Evolutionary conservation across 345 rosid species (phyloP).

Genomic region (Isatis tinctoria): DNA sequence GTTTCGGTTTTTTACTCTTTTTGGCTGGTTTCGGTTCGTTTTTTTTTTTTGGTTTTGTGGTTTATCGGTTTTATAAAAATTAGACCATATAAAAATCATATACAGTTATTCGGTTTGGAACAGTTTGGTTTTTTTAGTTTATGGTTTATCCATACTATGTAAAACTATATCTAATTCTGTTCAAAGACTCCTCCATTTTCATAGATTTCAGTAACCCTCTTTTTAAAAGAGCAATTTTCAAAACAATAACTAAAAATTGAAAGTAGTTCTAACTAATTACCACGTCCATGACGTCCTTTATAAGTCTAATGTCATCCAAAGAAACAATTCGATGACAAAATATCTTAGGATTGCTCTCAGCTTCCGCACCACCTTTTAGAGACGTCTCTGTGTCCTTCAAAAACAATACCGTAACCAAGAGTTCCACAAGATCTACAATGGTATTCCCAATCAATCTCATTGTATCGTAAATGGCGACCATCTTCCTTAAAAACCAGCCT

Average conservation of each 20-base stretch:
- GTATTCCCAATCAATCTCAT: constrained; percentile 44
- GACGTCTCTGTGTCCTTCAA: constrained; percentile 45
- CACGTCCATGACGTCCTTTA: neutral
- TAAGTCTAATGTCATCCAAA: constrained; percentile 43
- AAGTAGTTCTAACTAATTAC: neutral
- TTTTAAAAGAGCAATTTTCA: constrained; percentile 23
- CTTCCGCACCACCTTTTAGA: constrained; percentile 23
- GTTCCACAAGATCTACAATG: constrained; percentile 36
- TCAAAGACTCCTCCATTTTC: too few species aligned
- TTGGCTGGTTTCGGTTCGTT: too few species aligned
- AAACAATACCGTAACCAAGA: constrained; percentile 35
- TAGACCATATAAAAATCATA: too few species aligned
- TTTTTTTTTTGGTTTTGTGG: too few species aligned
- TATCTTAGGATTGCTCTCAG: neutral
- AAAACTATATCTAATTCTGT: too few species aligned
- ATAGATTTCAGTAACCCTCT: neutral
- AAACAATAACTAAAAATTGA: too few species aligned
- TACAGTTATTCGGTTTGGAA: too few species aligned
- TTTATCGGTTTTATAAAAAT: too few species aligned
- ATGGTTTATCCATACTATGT: too few species aligned
- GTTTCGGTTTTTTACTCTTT: too few species aligned
- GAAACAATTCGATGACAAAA: constrained; percentile 35
- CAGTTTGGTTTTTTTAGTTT: too few species aligned
- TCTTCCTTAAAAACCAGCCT: constrained; percentile 33
- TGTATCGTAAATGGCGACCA: constrained; percentile 28